A percentile compares a stretch with the other conserved stretches of the same genome.
Conservation (phyloP, 2,329 filamentous ascomycete species). For the Drechslera avenae region DNA sequence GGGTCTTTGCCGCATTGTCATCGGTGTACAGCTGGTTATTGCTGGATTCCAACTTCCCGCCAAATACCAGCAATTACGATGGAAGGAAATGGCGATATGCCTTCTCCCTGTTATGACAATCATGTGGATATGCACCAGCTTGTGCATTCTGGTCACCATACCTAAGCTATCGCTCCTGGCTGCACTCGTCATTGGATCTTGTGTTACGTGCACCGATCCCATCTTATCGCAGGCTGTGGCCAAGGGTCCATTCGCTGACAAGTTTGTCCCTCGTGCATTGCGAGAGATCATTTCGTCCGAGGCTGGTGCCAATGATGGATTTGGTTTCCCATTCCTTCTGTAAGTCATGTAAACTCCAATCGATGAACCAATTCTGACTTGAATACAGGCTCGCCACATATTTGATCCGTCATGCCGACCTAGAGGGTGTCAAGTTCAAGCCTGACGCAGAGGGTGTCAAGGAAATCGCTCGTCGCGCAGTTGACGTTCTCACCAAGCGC, state of each 20-base stretch:
- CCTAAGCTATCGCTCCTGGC: conserved; percentile 58
- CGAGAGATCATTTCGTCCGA: conserved; percentile 67
- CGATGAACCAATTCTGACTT: background rate
- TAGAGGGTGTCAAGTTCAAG: conserved; percentile 32
- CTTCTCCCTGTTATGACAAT: conserved; percentile 66
- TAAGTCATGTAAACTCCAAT: background rate
- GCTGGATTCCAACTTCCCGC: conserved; percentile 66
- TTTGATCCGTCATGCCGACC: conserved; percentile 60
- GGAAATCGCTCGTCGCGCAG: conserved; percentile 1
- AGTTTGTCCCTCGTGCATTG: conserved; percentile 62
- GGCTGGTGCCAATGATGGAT: conserved; percentile 66
- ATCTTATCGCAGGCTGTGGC: conserved; percentile 67
- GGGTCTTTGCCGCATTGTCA: conserved; percentile 63
- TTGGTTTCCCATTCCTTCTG: conserved; percentile 65
- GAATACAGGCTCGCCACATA: conserved; percentile 55
- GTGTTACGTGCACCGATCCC: conserved; percentile 66
- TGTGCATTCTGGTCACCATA: conserved; percentile 61
- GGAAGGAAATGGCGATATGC: conserved; percentile 61
- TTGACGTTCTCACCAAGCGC: conserved; percentile 15
- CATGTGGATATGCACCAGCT: conserved; percentile 65
- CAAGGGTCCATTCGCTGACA: conserved; percentile 67
- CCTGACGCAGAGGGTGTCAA: conserved; percentile 2
- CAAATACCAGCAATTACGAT: conserved; percentile 57
- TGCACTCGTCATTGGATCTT: conserved; percentile 64
- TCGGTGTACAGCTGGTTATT: conserved; percentile 67